These are phyloP conservation scores for Fusarium sp. DNA, from an alignment of 2,329 filamentous ascomycete species.

Conservation along the genomic window DNA sequence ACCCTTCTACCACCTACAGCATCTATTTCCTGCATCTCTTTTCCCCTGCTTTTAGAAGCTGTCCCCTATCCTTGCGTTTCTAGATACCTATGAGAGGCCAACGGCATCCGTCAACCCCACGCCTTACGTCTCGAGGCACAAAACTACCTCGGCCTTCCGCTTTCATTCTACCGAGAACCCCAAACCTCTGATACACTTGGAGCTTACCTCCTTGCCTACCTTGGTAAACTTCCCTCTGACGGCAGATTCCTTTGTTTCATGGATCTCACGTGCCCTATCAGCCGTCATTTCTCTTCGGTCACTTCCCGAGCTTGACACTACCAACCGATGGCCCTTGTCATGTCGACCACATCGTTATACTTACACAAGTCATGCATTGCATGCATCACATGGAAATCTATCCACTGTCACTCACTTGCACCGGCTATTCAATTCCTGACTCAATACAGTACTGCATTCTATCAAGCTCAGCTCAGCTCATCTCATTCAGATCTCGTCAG, in stretches of 20 bases:
- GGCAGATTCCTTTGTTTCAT: not conserved
- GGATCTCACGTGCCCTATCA: conserved; percentile 29
- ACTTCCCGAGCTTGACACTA: conserved; percentile 31
- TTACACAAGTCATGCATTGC: not conserved
- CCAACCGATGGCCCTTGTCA: not conserved
- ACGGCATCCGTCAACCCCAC: conserved; percentile 1
- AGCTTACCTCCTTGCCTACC: not conserved
- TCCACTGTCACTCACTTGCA: not conserved
- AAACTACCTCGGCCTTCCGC: conserved; percentile 32
- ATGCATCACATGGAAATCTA: not conserved
- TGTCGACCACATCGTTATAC: not conserved
- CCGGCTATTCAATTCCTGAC: not conserved
- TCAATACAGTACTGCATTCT: not conserved
- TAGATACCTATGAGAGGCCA: not conserved
- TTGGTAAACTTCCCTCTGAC: not conserved
- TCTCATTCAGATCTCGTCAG: not conserved
- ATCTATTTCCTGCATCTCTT: not conserved
- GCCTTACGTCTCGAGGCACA: not conserved
- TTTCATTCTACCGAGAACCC: conserved; percentile 22
- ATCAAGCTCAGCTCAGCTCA: not conserved
- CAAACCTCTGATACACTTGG: not conserved
- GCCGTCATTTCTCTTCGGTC: conserved; percentile 18
- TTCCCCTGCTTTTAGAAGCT: conserved; percentile 3
- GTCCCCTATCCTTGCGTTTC: not conserved
- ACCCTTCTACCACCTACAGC: not conserved